Conservation (phyloP, 2,329 filamentous ascomycete species). For the Paramyrothecium sp. region DNA sequence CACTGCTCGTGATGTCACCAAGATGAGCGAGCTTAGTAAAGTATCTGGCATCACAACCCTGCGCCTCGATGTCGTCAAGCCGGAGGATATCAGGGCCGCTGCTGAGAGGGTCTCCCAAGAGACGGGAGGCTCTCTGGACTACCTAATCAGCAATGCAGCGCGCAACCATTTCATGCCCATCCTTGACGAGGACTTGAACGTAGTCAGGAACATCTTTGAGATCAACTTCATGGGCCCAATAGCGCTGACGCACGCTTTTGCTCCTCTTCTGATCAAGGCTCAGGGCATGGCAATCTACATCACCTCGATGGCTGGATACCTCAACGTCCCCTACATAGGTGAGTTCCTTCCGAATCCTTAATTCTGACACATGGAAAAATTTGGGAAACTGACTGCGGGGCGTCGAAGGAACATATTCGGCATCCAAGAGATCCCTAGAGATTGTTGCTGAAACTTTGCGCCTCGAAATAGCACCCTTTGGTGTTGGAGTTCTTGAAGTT, state of each 20-base stretch:
- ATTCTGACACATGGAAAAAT: not conserved
- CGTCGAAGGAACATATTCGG: not conserved
- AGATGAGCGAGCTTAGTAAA: constrained; percentile 10
- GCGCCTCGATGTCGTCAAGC: constrained; percentile 25
- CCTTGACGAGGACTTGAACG: constrained; percentile 18
- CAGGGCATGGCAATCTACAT: constrained; percentile 23
- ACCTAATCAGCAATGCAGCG: constrained; percentile 20
- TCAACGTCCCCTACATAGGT: constrained; percentile 2
- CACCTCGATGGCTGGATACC: constrained; percentile 3
- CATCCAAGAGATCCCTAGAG: not conserved
- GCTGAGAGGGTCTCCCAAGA: constrained; percentile 13
- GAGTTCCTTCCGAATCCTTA: not conserved
- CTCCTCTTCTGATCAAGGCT: constrained; percentile 22
- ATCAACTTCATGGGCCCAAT: constrained; percentile 38
- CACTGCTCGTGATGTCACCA: not conserved
- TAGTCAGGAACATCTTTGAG: constrained; percentile 21
- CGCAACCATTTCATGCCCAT: constrained; percentile 13
- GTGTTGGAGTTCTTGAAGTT: not conserved
- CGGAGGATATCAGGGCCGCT: constrained; percentile 20
- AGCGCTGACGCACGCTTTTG: constrained; percentile 34
- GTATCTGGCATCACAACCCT: constrained; percentile 19
- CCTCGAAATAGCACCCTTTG: not conserved
- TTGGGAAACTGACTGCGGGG: not conserved
- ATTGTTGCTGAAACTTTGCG: not conserved
- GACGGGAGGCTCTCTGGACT: constrained; percentile 16